These are phyloP conservation scores for Macrophomina phaseolina DNA, from an alignment of 2,329 filamentous ascomycete genomes.

Conservation along the genomic window DNA sequence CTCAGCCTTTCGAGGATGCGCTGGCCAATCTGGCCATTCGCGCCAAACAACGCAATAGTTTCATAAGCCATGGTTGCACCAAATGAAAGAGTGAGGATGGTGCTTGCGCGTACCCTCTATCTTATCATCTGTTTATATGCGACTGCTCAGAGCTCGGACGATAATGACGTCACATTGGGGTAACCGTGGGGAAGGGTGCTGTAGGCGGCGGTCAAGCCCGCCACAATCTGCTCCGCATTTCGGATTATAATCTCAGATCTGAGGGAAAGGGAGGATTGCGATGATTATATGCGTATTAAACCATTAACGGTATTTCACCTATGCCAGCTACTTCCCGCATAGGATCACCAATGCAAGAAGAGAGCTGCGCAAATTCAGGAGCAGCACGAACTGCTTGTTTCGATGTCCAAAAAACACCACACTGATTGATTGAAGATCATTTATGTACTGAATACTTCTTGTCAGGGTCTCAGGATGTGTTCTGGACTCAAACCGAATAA, in stretches of 20 bases:
- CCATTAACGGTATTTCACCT: too few species aligned
- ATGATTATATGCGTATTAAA: too few species aligned
- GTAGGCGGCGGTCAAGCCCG: neutral
- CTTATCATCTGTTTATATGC: neutral
- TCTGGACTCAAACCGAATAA: neutral
- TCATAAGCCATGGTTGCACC: slow-evolving; percentile 17
- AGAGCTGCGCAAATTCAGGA: too few species aligned
- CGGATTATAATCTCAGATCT: neutral
- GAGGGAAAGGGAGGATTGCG: too few species aligned
- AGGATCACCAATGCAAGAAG: too few species aligned
- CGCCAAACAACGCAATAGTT: slow-evolving; percentile 30
- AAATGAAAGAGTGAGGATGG: neutral
- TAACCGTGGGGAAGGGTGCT: neutral
- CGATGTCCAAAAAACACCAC: too few species aligned
- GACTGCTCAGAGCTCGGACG: neutral
- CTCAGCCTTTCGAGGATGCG: slow-evolving; percentile 28
- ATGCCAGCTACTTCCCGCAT: too few species aligned
- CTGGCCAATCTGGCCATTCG: slow-evolving; percentile 31
- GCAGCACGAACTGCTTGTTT: too few species aligned
- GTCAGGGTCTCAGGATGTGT: too few species aligned
- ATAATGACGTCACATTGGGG: neutral
- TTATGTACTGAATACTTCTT: too few species aligned
- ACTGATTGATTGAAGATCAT: too few species aligned
- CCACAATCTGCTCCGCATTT: neutral
- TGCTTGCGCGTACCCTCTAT: neutral